These are phyloP conservation scores for Podila clonocystis DNA, from an alignment of 192 early-diverging fungal species.

Conservation along the genomic window DNA sequence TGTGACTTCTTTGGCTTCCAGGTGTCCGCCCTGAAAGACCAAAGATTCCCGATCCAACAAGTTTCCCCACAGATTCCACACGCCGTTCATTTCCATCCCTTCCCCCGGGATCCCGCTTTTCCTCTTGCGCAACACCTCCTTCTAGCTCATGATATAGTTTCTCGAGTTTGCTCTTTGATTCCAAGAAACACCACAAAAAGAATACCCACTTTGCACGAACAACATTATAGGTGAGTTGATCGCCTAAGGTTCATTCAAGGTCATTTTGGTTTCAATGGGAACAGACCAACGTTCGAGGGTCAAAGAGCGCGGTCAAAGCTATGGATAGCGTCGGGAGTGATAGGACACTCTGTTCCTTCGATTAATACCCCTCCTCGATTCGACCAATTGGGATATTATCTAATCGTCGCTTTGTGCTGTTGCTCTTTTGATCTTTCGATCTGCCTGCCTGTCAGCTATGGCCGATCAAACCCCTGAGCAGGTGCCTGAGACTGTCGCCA, in stretches of 20 bases:
- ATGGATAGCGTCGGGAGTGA: too few species aligned
- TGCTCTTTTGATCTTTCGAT: neutral
- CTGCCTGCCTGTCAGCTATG: slow-evolving; percentile 18
- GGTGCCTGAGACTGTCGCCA: slow-evolving; percentile 28
- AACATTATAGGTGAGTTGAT: slow-evolving; percentile 2
- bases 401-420: too few species aligned
- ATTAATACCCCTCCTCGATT: too few species aligned
- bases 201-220: neutral
- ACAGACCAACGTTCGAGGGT: neutral
- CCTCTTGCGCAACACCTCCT: neutral
- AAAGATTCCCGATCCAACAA: neutral
- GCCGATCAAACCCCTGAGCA: slow-evolving; percentile 36
- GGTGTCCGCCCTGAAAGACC: neutral
- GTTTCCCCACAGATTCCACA: neutral
- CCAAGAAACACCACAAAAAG: neutral
- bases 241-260: neutral
- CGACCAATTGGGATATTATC: too few species aligned
- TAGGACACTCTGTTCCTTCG: too few species aligned
- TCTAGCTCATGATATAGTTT: neutral
- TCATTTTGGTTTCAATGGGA: neutral
- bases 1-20: neutral
- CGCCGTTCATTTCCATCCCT: neutral
- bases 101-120: neutral
- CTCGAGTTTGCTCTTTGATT: neutral
- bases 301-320: neutral